phyloP scores from a whole-genome alignment of 345 rosid species.

The thale cress (Arabidopsis thaliana) region DNA sequence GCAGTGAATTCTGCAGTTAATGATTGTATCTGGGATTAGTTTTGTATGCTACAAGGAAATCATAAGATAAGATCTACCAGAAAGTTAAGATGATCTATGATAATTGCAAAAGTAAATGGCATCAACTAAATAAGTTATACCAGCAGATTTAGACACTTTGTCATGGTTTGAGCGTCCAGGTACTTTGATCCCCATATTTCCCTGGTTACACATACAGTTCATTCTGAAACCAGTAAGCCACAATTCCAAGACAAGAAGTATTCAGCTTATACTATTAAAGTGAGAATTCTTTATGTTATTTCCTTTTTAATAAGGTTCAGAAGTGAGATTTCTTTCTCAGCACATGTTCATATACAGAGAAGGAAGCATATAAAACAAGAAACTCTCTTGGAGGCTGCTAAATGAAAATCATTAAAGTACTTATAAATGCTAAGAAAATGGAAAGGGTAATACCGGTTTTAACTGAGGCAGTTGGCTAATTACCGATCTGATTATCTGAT shows the following conservation, averaged over 20 bases:
- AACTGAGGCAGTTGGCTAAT: constrained; percentile 37
- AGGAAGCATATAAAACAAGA: no score
- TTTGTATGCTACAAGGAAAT: constrained; percentile 45
- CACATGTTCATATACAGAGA: neutral
- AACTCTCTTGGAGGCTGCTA: neutral
- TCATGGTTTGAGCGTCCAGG: constrained; percentile 31
- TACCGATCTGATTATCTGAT: constrained; percentile 63
- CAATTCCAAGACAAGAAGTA: constrained; percentile 23
- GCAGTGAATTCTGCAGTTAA: constrained; percentile 47
- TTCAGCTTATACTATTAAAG: constrained; percentile 9
- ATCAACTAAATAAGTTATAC: constrained; percentile 51
- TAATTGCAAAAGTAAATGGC: constrained; percentile 48
- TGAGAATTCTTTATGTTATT: constrained; percentile 5
- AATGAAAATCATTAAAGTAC: neutral
- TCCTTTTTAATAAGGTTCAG: neutral
- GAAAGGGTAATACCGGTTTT: constrained; percentile 56
- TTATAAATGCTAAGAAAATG: neutral
- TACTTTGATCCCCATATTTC: constrained; percentile 52
- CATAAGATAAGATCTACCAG: constrained; percentile 48
- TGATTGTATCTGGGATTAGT: constrained; percentile 48
- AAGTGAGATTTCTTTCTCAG: constrained; percentile 15
- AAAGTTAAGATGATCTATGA: constrained; percentile 45
- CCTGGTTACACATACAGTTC: constrained; percentile 51
- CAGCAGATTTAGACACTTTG: constrained; percentile 34
- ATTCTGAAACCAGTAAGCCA: constrained; percentile 48